These are phyloP conservation scores for Posidonia australis DNA, from an alignment of 106 monocot genomes.

Conservation along the genomic window DNA sequence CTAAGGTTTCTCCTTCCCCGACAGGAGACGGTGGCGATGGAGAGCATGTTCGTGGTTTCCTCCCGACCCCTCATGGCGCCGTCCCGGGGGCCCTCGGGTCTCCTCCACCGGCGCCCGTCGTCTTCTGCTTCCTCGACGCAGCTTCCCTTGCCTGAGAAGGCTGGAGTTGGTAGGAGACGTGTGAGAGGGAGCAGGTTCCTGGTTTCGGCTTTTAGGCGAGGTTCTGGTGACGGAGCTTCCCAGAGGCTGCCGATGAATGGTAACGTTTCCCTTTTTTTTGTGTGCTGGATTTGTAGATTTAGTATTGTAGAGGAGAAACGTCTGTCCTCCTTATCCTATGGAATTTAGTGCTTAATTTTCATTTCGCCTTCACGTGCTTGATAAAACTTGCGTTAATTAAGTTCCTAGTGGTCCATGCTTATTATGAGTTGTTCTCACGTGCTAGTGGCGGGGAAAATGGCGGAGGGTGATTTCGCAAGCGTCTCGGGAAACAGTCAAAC, in stretches of 20 bases:
- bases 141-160: background rate
- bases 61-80: background rate
- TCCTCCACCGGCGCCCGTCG: background rate
- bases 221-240: background rate
- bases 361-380: no score
- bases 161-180: background rate
- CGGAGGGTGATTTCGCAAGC: slow-evolving; percentile 40
- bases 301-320: no score
- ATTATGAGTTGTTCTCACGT: background rate
- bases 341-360: no score
- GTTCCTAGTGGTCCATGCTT: background rate
- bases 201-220: background rate
- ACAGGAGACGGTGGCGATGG: background rate
- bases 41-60: background rate
- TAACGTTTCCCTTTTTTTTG: background rate
- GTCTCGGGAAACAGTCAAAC: slow-evolving; percentile 32
- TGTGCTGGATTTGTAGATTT: no score
- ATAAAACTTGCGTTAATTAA: no score
- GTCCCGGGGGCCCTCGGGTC: background rate
- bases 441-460: slow-evolving; percentile 15
- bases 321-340: no score
- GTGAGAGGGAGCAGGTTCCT: background rate
- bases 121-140: background rate
- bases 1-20: no score
- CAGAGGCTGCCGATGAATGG: background rate